phyloP scores from a whole-genome alignment of 2,329 filamentous ascomycete genomes.

The Fusarium albidum region DNA sequence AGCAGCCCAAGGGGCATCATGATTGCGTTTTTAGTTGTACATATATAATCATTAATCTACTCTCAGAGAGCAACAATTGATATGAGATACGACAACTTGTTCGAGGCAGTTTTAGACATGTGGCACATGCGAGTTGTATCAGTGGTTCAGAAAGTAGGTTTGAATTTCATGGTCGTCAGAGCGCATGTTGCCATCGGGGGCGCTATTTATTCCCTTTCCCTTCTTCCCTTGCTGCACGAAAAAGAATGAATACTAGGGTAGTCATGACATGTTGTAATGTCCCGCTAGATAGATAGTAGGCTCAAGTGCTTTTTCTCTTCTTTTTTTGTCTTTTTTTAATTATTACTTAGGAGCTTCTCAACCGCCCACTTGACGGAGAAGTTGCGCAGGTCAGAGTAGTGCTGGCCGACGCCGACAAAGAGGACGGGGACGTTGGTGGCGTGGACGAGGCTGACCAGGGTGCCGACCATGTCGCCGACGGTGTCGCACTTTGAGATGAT shows the following conservation, averaged over 20 bases:
- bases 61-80: slow-evolving; percentile 22
- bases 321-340: slow-evolving; percentile 45
- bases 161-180: neutral
- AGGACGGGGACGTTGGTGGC: slow-evolving; percentile 96
- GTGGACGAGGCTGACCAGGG: slow-evolving; percentile 95
- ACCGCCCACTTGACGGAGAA: slow-evolving; percentile 76
- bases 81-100: slow-evolving; percentile 3
- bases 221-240: slow-evolving; percentile 19
- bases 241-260: slow-evolving; percentile 7
- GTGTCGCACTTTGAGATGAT: slow-evolving; percentile 99
- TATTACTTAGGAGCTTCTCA: slow-evolving; percentile 67
- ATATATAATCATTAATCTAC: slow-evolving; percentile 42
- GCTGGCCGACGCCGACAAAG: slow-evolving; percentile 81
- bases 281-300: neutral
- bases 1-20: slow-evolving; percentile 10
- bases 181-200: neutral
- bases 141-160: neutral
- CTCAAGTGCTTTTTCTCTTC: too few species aligned
- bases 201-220: slow-evolving; percentile 8
- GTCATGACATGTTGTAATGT: neutral
- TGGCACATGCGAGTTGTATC: neutral
- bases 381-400: slow-evolving; percentile 73
- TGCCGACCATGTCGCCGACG: slow-evolving; percentile 98
- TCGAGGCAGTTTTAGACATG: neutral
- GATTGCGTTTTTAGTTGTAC: slow-evolving; percentile 35